These are phyloP conservation scores for Erythrophleum fordii DNA, from an alignment of 306 rosid species.

Conservation along the genomic window DNA sequence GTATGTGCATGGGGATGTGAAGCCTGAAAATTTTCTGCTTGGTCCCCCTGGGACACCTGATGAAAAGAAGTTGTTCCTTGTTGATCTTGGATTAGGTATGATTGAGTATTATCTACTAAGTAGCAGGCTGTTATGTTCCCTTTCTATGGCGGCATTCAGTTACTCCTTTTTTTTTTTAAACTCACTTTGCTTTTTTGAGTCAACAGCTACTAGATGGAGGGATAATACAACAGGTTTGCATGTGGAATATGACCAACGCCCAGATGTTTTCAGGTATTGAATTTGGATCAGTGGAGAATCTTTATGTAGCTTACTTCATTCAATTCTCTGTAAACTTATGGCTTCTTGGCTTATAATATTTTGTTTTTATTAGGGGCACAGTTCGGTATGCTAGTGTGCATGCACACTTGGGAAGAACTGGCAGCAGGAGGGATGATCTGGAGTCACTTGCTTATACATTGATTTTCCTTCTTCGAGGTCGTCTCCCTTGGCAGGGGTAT, in stretches of 20 bases:
- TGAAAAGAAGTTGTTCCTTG: slow-evolving; percentile 82
- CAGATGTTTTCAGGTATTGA: slow-evolving; percentile 85
- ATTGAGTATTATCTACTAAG: slow-evolving; percentile 24
- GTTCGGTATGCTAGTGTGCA: slow-evolving; percentile 80
- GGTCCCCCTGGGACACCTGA: slow-evolving; percentile 86
- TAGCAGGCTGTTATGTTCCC: neutral
- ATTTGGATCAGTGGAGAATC: slow-evolving; percentile 17
- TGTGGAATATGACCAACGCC: slow-evolving; percentile 93
- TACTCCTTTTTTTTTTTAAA: slow-evolving; percentile 9
- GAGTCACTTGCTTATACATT: slow-evolving; percentile 68
- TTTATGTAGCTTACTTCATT: slow-evolving; percentile 24
- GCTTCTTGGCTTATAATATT: slow-evolving; percentile 7
- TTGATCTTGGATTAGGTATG: slow-evolving; percentile 91
- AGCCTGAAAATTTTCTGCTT: slow-evolving; percentile 95
- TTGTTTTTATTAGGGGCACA: slow-evolving; percentile 56
- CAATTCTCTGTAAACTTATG: slow-evolving; percentile 9
- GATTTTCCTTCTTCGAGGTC: slow-evolving; percentile 27
- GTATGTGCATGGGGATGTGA: slow-evolving; percentile 94
- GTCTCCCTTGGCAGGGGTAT: slow-evolving; percentile 32
- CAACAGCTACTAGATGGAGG: slow-evolving; percentile 82
- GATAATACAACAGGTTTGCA: slow-evolving; percentile 69
- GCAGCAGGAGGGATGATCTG: slow-evolving; percentile 42
- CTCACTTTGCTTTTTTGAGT: slow-evolving; percentile 34
- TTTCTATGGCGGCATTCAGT: neutral
- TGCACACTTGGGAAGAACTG: slow-evolving; percentile 79